Evolutionary conservation across 352 stramenopile genomes (phyloP), one percentile per base, ranked within the genome.

Genomic region (Chloridella minuta): DNA sequence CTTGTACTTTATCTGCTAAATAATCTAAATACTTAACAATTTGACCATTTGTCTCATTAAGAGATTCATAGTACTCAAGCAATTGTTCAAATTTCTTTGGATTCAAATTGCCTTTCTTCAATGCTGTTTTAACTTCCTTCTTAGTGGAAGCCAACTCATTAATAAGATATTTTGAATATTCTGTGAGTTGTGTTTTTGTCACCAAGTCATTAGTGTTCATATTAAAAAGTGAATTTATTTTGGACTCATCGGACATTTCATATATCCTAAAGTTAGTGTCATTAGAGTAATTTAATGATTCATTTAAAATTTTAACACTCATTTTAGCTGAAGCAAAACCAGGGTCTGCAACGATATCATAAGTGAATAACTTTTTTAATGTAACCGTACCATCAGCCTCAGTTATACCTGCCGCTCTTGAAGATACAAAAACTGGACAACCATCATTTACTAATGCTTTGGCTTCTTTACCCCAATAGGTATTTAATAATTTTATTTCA

Each of bases 261-360:
- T 30, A 30, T 30, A 30, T 30, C 27, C 27, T 30, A 30, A 30
- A 30, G 27, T 30, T 30, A 30, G 27, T 30, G 27, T 30, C 27
- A 30, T 30, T 30, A 30, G 27, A 30, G 27, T 30, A 30, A 30
- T 30, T 30, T 30, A 30, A 30, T 25, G 51, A 83, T 83, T 83
- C 51, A 83, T 83, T 83, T 25, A 83, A 22, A 25, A 22, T 83
- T 83, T 83, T 83, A 30, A 30, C 27, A 30, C 27, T 30, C 23
- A 83, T 25, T 83, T 83, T 24, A 83, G 51, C 51, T 22, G n/a
- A 25, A 22, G n/a, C 51, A 83, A 83, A 83, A 25, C 51, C 51
- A 83, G 51, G 51, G 23, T 83, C 51, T 83, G 51, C 51, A 83
- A 83, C 51, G n/a, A 83, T 25, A 83, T 83, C 51, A 83, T 83